A percentile compares a stretch with the other conserved stretches of the same genome.
Evolutionary conservation across 2,329 filamentous ascomycete genomes (phyloP).

Genomic region (Hymenoscyphus repandus): DNA sequence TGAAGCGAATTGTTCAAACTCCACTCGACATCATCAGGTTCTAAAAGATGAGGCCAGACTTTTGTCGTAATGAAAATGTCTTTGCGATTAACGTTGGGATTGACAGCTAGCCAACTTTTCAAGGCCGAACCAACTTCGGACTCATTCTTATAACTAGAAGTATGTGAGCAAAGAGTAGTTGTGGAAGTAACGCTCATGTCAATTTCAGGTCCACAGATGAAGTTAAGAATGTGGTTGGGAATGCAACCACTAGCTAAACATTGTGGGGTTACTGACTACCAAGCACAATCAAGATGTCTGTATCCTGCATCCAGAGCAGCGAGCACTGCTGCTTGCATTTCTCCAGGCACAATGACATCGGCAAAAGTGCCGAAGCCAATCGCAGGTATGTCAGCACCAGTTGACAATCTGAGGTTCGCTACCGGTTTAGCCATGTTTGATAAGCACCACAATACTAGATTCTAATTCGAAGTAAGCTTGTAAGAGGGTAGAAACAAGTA

Average conservation of each 20-base stretch:
- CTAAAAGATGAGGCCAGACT: slow-evolving; percentile 58
- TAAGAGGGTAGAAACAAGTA: background rate
- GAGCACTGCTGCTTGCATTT: slow-evolving; percentile 44
- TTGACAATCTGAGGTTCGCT: slow-evolving; percentile 30
- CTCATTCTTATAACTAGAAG: slow-evolving; percentile 63
- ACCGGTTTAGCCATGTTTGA: slow-evolving; percentile 6
- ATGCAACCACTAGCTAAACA: background rate
- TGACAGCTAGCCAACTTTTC: slow-evolving; percentile 57
- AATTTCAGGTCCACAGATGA: background rate
- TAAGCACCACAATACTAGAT: background rate
- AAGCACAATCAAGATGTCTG: slow-evolving; percentile 64
- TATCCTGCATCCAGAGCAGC: slow-evolving; percentile 63
- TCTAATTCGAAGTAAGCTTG: background rate
- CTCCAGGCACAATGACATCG: slow-evolving; percentile 29
- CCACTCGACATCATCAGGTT: slow-evolving; percentile 55
- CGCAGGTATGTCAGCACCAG: slow-evolving; percentile 33
- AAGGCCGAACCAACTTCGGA: slow-evolving; percentile 75
- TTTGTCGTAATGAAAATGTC: slow-evolving; percentile 28
- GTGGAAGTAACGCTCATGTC: background rate
- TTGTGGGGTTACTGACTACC: slow-evolving; percentile 40
- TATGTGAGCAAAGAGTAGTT: background rate
- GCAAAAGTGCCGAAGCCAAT: slow-evolving; percentile 39
- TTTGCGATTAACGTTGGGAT: slow-evolving; percentile 52
- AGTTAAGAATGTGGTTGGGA: slow-evolving; percentile 26
- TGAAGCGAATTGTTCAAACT: slow-evolving; percentile 67